Base-by-base conservation (phyloP, 2,329 filamentous ascomycete species). In the Claviceps pusilla region DNA sequence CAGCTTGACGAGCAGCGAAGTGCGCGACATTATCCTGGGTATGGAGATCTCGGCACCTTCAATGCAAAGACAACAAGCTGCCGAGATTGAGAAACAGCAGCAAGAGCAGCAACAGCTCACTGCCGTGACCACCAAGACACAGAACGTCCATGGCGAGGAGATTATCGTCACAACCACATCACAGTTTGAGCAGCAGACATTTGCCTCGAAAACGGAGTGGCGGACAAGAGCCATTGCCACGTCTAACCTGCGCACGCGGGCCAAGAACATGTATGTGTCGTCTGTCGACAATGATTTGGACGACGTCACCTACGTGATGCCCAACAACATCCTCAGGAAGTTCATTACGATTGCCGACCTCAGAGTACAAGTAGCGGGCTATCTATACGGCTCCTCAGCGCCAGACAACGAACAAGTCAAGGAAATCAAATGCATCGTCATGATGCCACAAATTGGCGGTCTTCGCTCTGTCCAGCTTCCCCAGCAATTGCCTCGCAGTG, bases 41-140 rank as follows among this genome's bases (percentile, higher is more conserved):
- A 98, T 98, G 94, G 94, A 98, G 68, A 98, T 98, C 56, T 95
- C 89, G 56, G 94, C 93, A 33, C 93, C 93, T 29, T 97, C 91
- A 1, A 86, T 98, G 83, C 93, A 98, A 73, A 84, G 94, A 65
- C 94, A 98, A 71, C 93, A 97, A 71, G 93, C 93, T 19, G 91
- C 93, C 57, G 93, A 98, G 70, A 95, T 98, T 62, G 94, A 98
- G 75, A 96, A 96, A 77, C 93, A 97, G 70, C 89, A 97, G 68
- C 85, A 96, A 67, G 93, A 98, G 67, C 89, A 96, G 70, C 86
- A 89, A 66, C 93, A 98, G 67, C 78, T 98, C 63, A 98, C 93
- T 35, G 93, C 93, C 14, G 91, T 96, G 24, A 97, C 93, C 0
- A 98, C 94, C 52, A 96, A 95, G 78, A 98, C 93, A 0, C 90